These are phyloP conservation scores for Conidiobolus incongruus DNA, from an alignment of 371 early-diverging fungal species.

Conservation along the genomic window DNA sequence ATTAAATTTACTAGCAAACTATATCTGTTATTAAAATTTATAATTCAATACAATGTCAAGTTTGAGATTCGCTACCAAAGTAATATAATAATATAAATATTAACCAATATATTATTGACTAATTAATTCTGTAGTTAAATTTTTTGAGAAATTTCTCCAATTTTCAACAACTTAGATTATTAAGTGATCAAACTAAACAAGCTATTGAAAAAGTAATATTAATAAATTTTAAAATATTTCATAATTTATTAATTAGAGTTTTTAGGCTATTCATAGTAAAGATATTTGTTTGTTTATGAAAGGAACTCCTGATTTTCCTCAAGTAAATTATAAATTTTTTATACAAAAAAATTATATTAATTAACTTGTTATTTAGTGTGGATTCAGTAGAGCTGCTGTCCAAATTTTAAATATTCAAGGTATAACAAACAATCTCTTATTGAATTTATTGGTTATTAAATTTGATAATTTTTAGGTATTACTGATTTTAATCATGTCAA, in stretches of 20 bases:
- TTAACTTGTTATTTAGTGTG: constrained; percentile 46
- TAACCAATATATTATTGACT: too few relatives aligned
- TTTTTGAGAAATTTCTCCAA: too few relatives aligned
- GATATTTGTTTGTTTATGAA: constrained; percentile 84
- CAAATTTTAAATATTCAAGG: constrained; percentile 73
- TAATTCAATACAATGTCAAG: too few relatives aligned
- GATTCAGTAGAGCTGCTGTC: constrained; percentile 77
- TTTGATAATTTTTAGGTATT: constrained; percentile 27
- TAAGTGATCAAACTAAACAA: not conserved
- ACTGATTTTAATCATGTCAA: constrained; percentile 52
- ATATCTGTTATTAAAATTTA: too few relatives aligned
- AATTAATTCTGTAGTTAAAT: too few relatives aligned
- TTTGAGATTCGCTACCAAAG: too few relatives aligned
- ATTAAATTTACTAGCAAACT: too few relatives aligned
- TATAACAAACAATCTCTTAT: constrained; percentile 9
- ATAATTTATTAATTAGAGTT: not conserved
- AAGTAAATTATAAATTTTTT: constrained; percentile 18
- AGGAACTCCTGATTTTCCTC: constrained; percentile 75
- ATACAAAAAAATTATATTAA: too few relatives aligned
- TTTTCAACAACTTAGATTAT: too few relatives aligned
- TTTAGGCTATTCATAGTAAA: constrained; percentile 37
- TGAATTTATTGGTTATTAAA: constrained; percentile 1
- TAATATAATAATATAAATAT: too few relatives aligned
- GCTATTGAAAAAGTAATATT: not conserved
- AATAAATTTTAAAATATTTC: not conserved